A percentile compares a stretch with the other conserved stretches of the same genome.
phyloP scores from a whole-genome alignment of 495 filamentous ascomycete species.

The Aspergillus mulundensis region DNA sequence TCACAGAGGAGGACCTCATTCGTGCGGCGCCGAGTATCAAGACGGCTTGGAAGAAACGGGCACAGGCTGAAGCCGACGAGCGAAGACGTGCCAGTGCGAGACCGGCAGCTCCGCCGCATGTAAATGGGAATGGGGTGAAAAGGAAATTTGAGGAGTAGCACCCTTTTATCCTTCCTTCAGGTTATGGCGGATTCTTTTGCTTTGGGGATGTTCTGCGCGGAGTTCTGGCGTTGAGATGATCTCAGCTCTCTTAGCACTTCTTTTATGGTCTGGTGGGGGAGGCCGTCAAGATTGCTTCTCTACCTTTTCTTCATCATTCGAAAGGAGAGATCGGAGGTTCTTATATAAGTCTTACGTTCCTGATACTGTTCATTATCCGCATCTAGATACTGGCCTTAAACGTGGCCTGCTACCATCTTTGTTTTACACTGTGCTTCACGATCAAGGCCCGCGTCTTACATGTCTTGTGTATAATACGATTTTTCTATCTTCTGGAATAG shows the following conservation, averaged over 20 bases:
- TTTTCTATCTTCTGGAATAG: conserved; percentile 14
- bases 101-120: conserved; percentile 15
- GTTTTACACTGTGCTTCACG: background rate
- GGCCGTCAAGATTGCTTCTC: background rate
- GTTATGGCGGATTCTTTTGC: conserved; percentile 7
- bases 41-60: conserved; percentile 66
- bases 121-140: conserved; percentile 42
- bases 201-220: conserved; percentile 17
- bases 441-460: background rate
- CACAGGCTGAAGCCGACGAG: conserved; percentile 26
- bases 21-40: conserved; percentile 60
- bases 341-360: conserved; percentile 12
- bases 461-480: background rate
- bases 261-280: background rate
- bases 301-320: background rate
- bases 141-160: conserved; percentile 46
- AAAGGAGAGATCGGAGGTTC: background rate
- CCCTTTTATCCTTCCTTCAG: background rate
- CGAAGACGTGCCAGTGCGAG: conserved; percentile 21
- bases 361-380: conserved; percentile 4
- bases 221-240: conserved; percentile 3
- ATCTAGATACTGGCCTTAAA: background rate
- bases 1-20: conserved; percentile 63
- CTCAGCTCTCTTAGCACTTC: background rate
- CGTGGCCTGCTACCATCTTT: background rate